Evolutionary conservation across 108 stramenopile genomes (phyloP), one percentile per base, ranked within the genome.

Genomic region (Bacterosira constricta): DNA sequence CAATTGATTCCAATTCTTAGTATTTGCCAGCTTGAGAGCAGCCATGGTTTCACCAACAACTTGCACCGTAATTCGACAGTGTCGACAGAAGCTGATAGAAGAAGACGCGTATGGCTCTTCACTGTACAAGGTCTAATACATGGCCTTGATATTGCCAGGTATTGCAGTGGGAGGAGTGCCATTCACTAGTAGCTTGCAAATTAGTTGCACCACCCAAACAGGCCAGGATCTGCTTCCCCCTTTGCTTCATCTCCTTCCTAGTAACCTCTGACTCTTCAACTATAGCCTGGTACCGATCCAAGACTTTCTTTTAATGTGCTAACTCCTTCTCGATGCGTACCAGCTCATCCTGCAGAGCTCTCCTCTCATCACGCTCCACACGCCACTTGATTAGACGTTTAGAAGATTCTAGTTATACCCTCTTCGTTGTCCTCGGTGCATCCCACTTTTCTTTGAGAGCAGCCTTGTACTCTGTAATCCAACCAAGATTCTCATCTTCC

Each of bases 1-100:
- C 57, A 59, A 13, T 25, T 59, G 57, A 18, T 59, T 59, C 57
- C 57, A 59, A 4, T n/a, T 41, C 17, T n/a, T 10, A 27, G 57
- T 9, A 18, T 59, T 9, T 5, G 57, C 57, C 10, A 59, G 20
- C 10, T 32, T 32, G 2, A 32, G 10, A 1, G 57, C 26, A 9
- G 20, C 39, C 17, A 59, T 30, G 4, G 29, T 59, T 32, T 30
- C 29, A 30, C 29, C 29, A 10, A 59, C 27, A n/a, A 32, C 29
- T 21, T 59, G 29, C 9, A 59, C 57, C n/a, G 27, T 23, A 30
- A 32, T 9, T 18, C 57, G 10, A 32, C 57, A 59, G 9, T 32
- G 10, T 9, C 57, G 57, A 41, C 17, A n/a, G 30, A 32, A 59
- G 57, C 38, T 59, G 18, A 32, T 32, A 20, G 29, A 59, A 1